These are phyloP conservation scores for Populus tremula DNA, from an alignment of 345 rosid genomes.

Conservation along the genomic window DNA sequence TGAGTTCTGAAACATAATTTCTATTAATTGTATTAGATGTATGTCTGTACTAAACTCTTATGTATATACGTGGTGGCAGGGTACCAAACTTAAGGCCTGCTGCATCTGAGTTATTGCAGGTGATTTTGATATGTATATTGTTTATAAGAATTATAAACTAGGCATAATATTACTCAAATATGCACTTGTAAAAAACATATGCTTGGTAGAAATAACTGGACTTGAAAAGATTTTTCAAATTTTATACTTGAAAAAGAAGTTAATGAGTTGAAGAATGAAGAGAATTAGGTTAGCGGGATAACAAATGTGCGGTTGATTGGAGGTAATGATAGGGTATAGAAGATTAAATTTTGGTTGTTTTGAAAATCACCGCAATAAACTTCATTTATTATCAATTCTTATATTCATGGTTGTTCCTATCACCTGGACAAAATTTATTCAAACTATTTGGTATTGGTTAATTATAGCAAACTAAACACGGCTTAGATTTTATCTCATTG, in stretches of 20 bases:
- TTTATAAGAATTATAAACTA: not conserved
- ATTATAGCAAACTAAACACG: not conserved
- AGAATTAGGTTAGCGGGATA: not conserved
- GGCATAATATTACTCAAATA: not conserved
- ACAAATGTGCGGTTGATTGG: not conserved
- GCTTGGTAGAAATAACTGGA: not conserved
- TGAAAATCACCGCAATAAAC: not conserved
- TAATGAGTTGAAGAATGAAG: not conserved
- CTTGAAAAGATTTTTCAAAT: not conserved
- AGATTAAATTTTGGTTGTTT: not conserved
- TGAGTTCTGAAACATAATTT: not conserved
- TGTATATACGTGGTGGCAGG: slow-evolving; percentile 8
- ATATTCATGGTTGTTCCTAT: not conserved
- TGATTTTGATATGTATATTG: slow-evolving; percentile 10
- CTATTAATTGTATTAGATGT: not conserved
- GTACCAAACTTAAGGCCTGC: slow-evolving; percentile 30
- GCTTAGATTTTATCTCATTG: slow-evolving; percentile 1
- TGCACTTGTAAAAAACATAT: not conserved
- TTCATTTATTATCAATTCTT: not conserved
- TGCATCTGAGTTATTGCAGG: slow-evolving; percentile 34
- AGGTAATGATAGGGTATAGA: not conserved
- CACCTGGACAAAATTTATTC: not conserved
- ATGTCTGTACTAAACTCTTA: not conserved
- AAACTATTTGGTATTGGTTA: not conserved
- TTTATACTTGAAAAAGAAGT: not conserved